Conservation (phyloP, 1,284 basidiomycete genomes). For the Exsudoporus floridanus region DNA sequence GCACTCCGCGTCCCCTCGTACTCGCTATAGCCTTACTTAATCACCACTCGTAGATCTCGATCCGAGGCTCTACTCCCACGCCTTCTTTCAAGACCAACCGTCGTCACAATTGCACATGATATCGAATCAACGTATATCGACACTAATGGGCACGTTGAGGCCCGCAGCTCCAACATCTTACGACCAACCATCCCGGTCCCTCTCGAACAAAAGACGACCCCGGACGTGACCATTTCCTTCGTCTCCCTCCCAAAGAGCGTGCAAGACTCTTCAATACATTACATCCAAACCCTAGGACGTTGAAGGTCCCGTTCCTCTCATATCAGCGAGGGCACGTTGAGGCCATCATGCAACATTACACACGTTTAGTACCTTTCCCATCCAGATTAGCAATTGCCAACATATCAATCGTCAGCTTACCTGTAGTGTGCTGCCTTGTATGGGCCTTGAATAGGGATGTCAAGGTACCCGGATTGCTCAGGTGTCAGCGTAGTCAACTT, state of each 20-base stretch:
- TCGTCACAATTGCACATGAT: too few relatives aligned
- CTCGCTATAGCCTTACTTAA: constrained; percentile 17
- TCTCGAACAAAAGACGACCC: constrained; percentile 1
- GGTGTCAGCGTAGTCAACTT: constrained; percentile 84
- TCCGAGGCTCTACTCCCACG: constrained; percentile 40
- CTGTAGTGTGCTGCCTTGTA: constrained; percentile 91
- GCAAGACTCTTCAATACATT: constrained; percentile 36
- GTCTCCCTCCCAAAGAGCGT: constrained; percentile 30
- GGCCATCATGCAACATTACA: constrained; percentile 50
- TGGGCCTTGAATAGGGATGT: constrained; percentile 85
- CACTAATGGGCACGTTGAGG: constrained; percentile 40
- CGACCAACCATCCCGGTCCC: constrained; percentile 4
- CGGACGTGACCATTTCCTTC: constrained; percentile 18
- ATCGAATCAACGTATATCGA: background rate
- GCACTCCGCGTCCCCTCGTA: constrained; percentile 26
- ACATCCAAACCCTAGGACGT: constrained; percentile 47
- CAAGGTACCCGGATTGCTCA: constrained; percentile 89
- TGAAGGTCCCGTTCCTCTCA: constrained; percentile 58
- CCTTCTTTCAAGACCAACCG: too few relatives aligned
- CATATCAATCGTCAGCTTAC: constrained; percentile 39
- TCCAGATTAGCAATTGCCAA: constrained; percentile 28
- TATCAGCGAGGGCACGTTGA: constrained; percentile 70
- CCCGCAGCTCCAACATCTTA: constrained; percentile 24
- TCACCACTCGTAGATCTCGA: constrained; percentile 22
- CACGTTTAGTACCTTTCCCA: constrained; percentile 48